These are phyloP conservation scores for Skeletonema grethae DNA, from an alignment of 108 stramenopile genomes.

Conservation along the genomic window DNA sequence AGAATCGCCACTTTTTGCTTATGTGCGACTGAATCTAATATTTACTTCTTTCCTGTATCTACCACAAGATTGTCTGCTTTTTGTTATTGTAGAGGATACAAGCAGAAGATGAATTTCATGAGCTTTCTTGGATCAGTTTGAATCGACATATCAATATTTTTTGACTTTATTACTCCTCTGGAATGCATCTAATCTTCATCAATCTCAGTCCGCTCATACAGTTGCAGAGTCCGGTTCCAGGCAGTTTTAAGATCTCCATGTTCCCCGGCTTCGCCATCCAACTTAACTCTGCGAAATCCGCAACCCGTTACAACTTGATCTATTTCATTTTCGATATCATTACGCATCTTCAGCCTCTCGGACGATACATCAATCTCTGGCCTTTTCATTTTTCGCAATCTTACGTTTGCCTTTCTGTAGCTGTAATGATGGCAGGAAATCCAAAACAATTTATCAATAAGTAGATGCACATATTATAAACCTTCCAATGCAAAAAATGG, in stretches of 20 bases:
- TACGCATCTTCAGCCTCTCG: slow-evolving; percentile 37
- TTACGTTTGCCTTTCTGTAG: slow-evolving; percentile 52
- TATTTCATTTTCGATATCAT: slow-evolving; percentile 53
- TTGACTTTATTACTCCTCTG: too few species aligned
- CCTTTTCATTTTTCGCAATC: slow-evolving; percentile 56
- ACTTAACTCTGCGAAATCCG: slow-evolving; percentile 39
- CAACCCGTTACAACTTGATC: slow-evolving; percentile 31
- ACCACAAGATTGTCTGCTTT: background rate
- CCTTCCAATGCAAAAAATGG: background rate
- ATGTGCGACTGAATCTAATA: too few species aligned
- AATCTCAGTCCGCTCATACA: slow-evolving; percentile 30
- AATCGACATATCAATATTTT: too few species aligned
- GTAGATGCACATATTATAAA: background rate
- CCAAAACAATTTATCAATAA: background rate
- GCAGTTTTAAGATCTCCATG: slow-evolving; percentile 9
- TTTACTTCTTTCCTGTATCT: background rate
- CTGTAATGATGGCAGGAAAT: slow-evolving; percentile 12
- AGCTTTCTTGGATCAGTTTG: too few species aligned
- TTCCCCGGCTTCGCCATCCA: background rate
- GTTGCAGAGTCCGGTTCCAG: slow-evolving; percentile 41
- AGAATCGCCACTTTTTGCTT: too few species aligned
- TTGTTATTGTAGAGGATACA: too few species aligned
- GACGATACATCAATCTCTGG: slow-evolving; percentile 53
- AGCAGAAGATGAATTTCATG: too few species aligned
- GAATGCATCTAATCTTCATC: background rate